Base-by-base conservation (phyloP, 1,284 basidiomycete genomes). In the Trametes hirsuta region DNA sequence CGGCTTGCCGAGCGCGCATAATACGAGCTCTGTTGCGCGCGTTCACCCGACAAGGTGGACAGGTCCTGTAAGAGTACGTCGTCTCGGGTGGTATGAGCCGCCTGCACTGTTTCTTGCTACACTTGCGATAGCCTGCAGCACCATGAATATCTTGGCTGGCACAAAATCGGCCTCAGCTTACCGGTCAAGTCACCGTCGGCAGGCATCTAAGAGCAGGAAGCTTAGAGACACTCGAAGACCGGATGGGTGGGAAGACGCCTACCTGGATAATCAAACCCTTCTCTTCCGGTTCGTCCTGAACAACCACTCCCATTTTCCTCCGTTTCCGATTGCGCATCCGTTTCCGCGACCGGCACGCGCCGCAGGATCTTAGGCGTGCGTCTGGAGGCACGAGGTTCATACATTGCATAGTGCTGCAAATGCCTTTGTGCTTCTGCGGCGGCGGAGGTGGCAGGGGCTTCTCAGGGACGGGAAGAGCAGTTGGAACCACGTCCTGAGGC, bases 61-160 rank as follows among this genome's bases (percentile, higher is more conserved):
- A 81, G 55, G 71, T 66, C 61, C 75, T 74, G 67, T 68, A 77
- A 14, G 62, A 64, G 63, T 79, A 79, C 52, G 75, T 72, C 3
- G 62, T 55, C 22, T 62, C 54, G 2, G 74, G 68, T 1, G 78
- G 77, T 12, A 81, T 69, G 39, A 77, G 69, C 47, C 71, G 73
- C 11, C 68, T 69, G 62, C 80, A 81, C 44, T 56, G 63, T 5
- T 63, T 66, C 10, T 71, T 66, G 15, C 66, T 67, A 60, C 79
- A 81, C 6, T 73, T 58, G 22, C 77, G 73, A 24, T 50, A 62
- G 8, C 55, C 59, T 53, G 47, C 50, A 18, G 18, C 1, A 10
- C 35, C 15, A 9, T 45, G 11, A 46, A 35, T n/a, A 10, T 18
- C 9, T n/a, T 14, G 12, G 14, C 2, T 18, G 6, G 11, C 15